These are phyloP conservation scores for Neodidymelliopsis sp. DNA, from an alignment of 2,329 filamentous ascomycete species.

Conservation along the genomic window DNA sequence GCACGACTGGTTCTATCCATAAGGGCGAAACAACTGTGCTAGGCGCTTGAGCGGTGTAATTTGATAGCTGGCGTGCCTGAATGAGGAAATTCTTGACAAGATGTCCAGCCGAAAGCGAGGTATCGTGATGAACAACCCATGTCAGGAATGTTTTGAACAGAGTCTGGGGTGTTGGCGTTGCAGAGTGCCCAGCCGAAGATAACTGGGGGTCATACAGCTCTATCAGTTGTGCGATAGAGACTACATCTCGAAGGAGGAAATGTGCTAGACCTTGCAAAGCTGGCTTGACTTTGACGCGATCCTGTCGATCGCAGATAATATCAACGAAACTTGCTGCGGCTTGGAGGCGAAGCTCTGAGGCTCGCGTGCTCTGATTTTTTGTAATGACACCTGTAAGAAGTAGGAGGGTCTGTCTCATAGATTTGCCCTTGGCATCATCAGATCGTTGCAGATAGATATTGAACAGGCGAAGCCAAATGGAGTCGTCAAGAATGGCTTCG, in stretches of 20 bases:
- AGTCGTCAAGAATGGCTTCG: slow-evolving; percentile 43
- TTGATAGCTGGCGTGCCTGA: slow-evolving; percentile 33
- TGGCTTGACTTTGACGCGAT: slow-evolving; percentile 72
- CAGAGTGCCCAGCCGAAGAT: not conserved
- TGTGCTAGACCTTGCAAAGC: slow-evolving; percentile 72
- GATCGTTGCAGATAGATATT: slow-evolving; percentile 53
- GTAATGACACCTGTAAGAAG: slow-evolving; percentile 50
- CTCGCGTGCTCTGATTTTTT: slow-evolving; percentile 32
- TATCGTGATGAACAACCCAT: slow-evolving; percentile 52
- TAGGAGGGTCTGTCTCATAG: slow-evolving; percentile 55
- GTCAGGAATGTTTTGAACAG: slow-evolving; percentile 40
- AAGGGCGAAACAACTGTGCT: slow-evolving; percentile 28
- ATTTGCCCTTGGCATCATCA: slow-evolving; percentile 56
- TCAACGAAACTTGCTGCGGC: slow-evolving; percentile 58
- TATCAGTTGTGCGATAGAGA: slow-evolving; percentile 51
- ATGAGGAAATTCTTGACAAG: slow-evolving; percentile 46
- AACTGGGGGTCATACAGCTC: slow-evolving; percentile 48
- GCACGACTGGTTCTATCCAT: slow-evolving; percentile 51
- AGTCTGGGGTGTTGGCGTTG: slow-evolving; percentile 19
- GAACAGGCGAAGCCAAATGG: slow-evolving; percentile 51
- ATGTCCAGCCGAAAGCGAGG: slow-evolving; percentile 49
- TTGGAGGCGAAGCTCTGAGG: slow-evolving; percentile 34
- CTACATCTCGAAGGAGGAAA: slow-evolving; percentile 67
- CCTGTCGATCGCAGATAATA: slow-evolving; percentile 66
- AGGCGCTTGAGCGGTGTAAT: slow-evolving; percentile 9